Evolutionary conservation across 2,329 filamentous ascomycete genomes (phyloP).

Genomic region (Neospermospora avenae): DNA sequence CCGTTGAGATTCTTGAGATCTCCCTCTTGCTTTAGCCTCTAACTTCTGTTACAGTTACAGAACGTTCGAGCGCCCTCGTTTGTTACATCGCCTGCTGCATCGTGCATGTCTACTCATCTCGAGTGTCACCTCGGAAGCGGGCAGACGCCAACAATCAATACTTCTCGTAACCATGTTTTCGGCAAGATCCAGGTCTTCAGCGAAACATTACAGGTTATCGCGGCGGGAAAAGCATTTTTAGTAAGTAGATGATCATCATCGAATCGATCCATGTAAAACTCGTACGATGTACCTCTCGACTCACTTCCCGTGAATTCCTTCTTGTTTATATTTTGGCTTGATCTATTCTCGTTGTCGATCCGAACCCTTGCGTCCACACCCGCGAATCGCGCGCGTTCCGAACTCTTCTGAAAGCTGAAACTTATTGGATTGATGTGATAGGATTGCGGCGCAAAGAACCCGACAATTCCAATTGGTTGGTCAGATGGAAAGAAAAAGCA

Average conservation of each 20-base stretch:
- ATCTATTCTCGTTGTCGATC: not conserved
- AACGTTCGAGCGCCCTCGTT: conserved; percentile 3
- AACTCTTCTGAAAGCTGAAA: not conserved
- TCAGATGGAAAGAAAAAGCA: not conserved
- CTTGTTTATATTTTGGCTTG: not conserved
- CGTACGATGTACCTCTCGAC: not conserved
- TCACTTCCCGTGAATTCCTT: not conserved
- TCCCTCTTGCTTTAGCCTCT: not conserved
- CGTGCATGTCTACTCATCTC: not conserved
- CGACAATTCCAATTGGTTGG: not conserved
- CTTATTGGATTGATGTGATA: not conserved
- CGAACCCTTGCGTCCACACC: not conserved
- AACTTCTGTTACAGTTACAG: not conserved
- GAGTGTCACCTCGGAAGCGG: not conserved
- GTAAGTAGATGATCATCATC: not conserved
- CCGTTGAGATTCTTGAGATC: not conserved
- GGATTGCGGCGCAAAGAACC: not conserved
- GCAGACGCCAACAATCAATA: not conserved
- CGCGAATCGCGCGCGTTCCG: not conserved
- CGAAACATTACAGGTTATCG: not conserved
- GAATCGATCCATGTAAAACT: not conserved
- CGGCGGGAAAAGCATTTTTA: not conserved
- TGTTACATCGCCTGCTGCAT: conserved; percentile 4
- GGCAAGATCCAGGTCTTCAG: not conserved
- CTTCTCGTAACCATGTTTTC: not conserved